Evolutionary conservation across 345 rosid genomes (phyloP), one percentile per base, ranked within the genome.

Genomic region (Geranium rotundifolium): DNA sequence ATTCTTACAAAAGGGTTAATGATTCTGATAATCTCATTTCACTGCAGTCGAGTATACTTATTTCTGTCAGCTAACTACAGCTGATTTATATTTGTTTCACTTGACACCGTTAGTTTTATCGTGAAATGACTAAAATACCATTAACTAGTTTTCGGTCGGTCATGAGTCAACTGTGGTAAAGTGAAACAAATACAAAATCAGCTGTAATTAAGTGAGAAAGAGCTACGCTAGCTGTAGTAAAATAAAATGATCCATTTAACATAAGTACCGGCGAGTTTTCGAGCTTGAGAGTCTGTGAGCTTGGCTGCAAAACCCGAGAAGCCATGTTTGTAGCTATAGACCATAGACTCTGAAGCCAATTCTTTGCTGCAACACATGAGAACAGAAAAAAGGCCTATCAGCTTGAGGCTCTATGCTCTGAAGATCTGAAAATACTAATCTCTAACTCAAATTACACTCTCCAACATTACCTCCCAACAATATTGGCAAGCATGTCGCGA

Each of bases 271-370:
- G 83, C 68, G 17, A 88, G 77, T 63, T 74, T 61, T 60, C 64
- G 84, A 17, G 85, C 88, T 73, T 82, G 84, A 54, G 81, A 70
- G 60, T 79, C 71, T 17, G 88, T 79, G 39, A 88, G 83, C 74
- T 78, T 75, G 15, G 86, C 95, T 57, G 95, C 85, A 69, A 88
- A 88, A 29, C 91, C 91, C 4, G 91, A 85, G 69, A 88, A 85
- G 50, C 86, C 86, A 73, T 85, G 88, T 74, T 76, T 80, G 71
- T 84, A 88, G 73, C 86, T 84, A 71, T 88, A 84, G 64, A 88
- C 79, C 79, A 88, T 77, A 69, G 66, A 75, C 65, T 77, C 66
- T 59, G 68, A 65, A 10, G 86, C 84, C 7, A 75, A 68, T 70
- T 80, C 70, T 66, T 75, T 79, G 80, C 89, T 85, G 84, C 78